phyloP scores from a whole-genome alignment of 768 basidiomycete genomes.

The Kwoniella sp. region DNA sequence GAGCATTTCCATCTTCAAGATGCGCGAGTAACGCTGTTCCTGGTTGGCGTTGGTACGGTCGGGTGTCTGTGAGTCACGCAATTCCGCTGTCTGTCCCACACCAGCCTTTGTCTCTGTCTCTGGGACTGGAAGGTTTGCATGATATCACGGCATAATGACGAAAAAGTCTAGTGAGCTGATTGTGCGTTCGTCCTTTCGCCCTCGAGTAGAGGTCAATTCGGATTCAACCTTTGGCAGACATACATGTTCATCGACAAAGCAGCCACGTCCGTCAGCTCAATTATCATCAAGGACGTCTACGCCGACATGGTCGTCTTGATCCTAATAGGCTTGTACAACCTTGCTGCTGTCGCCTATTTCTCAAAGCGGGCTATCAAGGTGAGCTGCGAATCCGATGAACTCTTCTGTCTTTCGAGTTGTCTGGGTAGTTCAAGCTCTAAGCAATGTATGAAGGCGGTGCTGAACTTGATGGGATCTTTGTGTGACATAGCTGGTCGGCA shows the following conservation, averaged over 20 bases:
- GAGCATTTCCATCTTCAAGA: constrained; percentile 11
- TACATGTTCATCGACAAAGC: constrained; percentile 24
- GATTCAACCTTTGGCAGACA: constrained; percentile 18
- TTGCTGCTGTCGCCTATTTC: constrained; percentile 11
- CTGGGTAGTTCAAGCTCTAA: too few species aligned
- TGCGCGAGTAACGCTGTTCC: not conserved
- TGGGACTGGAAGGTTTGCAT: too few species aligned
- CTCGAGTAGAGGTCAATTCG: constrained; percentile 13
- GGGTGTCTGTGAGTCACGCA: constrained; percentile 12
- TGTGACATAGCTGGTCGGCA: constrained; percentile 7
- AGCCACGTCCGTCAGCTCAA: constrained; percentile 8
- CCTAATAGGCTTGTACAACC: constrained; percentile 12
- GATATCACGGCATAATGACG: too few species aligned
- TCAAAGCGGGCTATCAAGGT: constrained; percentile 18
- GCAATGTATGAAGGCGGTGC: not conserved
- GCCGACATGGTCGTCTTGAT: constrained; percentile 18
- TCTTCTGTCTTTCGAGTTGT: not conserved
- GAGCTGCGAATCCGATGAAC: constrained; percentile 3
- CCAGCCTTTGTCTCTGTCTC: too few species aligned
- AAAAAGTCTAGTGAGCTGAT: not conserved
- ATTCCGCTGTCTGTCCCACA: not conserved
- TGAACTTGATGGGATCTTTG: not conserved
- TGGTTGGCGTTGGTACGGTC: constrained; percentile 5
- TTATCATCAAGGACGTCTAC: constrained; percentile 14
- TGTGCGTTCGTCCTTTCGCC: too few species aligned